These are phyloP conservation scores for Ophiocordyceps polyrhachis-furcata DNA, from an alignment of 2,329 filamentous ascomycete species.

Conservation along the genomic window DNA sequence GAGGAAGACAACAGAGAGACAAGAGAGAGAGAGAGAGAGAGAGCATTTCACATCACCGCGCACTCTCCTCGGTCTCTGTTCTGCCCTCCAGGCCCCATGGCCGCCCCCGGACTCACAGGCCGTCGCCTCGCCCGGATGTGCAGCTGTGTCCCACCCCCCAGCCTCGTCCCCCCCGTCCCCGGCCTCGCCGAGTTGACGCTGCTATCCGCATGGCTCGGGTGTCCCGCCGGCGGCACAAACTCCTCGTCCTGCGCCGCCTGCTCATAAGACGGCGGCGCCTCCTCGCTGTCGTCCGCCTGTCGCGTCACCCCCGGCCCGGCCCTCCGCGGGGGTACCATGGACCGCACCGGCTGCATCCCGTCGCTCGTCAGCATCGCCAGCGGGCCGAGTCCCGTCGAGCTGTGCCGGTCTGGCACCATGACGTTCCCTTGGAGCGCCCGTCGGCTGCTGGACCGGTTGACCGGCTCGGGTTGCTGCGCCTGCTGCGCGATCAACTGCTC, in stretches of 20 bases:
- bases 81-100: conserved; percentile 4
- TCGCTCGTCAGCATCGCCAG: conserved; percentile 2
- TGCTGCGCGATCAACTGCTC: conserved; percentile 54
- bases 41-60: conserved; percentile 23
- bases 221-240: conserved; percentile 32
- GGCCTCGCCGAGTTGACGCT: conserved; percentile 6
- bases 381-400: conserved; percentile 7
- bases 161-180: conserved; percentile 1
- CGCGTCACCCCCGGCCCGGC: conserved; percentile 17
- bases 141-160: background rate
- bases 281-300: conserved; percentile 22
- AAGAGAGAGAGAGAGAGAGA: too few relatives aligned
- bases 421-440: background rate
- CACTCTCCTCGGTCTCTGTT: conserved; percentile 19
- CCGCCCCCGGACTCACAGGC: conserved; percentile 7
- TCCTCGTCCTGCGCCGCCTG: conserved; percentile 32
- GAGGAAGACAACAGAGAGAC: background rate
- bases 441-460: conserved; percentile 7
- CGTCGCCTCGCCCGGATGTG: conserved; percentile 6
- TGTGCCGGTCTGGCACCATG: conserved; percentile 6
- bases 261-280: conserved; percentile 39
- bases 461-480: conserved; percentile 17
- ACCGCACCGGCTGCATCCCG: conserved; percentile 22
- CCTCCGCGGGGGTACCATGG: conserved; percentile 18
- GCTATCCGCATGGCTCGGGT: conserved; percentile 28